Base-by-base conservation (phyloP, 345 rosid species). In the Populus tremula region DNA sequence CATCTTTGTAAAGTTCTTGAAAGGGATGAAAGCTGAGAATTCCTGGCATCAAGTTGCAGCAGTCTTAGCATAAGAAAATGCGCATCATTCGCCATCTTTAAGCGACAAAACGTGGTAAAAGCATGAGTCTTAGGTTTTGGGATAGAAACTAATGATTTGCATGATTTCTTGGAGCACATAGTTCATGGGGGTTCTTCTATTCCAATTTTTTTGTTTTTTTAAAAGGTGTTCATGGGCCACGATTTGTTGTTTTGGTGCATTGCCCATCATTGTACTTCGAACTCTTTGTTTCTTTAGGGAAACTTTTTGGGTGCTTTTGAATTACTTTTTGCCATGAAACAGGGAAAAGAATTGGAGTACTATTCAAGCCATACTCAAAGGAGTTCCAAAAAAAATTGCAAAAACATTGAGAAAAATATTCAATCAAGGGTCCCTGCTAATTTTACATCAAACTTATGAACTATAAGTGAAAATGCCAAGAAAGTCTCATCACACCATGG, bases 91-190 rank as follows among this genome's bases (percentile, higher is more conserved):
- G 10, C 61, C 69, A 59, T 31, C 78, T 69, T 79, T 79, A 61
- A 45, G 66, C 18, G 82, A 79, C 82, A 79, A 79, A 79, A 79
- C 82, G 82, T 79, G 82, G 78, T 47, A 56, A 74, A 74, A 73
- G 82, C 27, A 33, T n/a, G 64, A 38, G 65, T 79, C 73, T 47
- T 79, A 74, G 82, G 78, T 74, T 78, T 8, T 56, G 65, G 47
- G 33, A 75, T 59, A 11, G 64, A 59, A n/a, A 49, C 35, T 71
- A 65, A 78, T 78, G 31, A 72, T 72, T 36, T 21, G 21, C 74
- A 18, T 71, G 23, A 77, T n/a, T 70, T 45, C 33, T 56, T 67
- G 17, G 14, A 43, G 25, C 17, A 39, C 5, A 66, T 47, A 21
- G 35, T 33, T 76, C 21, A 27, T 16, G 71, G 8, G 29, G 64